Percentiles rank a stretch among this genome's conserved stretches.
Conservation (phyloP, 495 filamentous ascomycete species). For the Hypoxylon crocopeplum region DNA sequence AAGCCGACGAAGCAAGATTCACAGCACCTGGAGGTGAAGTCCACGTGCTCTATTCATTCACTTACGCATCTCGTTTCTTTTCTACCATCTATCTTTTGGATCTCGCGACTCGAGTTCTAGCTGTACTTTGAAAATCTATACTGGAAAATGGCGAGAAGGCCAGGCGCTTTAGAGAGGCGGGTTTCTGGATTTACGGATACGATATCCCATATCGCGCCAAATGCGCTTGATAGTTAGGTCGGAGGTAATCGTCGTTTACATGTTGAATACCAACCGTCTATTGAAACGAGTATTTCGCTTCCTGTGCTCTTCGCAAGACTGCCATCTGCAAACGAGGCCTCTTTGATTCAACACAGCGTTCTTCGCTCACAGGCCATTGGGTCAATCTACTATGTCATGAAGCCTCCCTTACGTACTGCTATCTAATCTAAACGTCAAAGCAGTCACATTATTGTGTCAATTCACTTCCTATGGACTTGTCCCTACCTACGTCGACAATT, state of each 20-base stretch:
- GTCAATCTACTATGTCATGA: neutral
- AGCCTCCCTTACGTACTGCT: neutral
- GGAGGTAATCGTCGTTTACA: constrained; percentile 13
- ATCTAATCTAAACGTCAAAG: too few relatives aligned
- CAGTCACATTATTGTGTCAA: too few relatives aligned
- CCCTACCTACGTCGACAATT: too few relatives aligned
- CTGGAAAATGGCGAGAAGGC: constrained; percentile 1
- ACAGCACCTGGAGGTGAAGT: constrained; percentile 60
- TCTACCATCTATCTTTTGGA: constrained; percentile 14
- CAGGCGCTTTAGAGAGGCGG: constrained; percentile 20
- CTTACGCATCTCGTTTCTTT: constrained; percentile 20
- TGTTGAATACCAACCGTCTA: constrained; percentile 7
- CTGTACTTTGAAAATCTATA: constrained; percentile 26
- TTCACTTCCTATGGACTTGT: too few relatives aligned
- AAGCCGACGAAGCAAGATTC: constrained; percentile 53
- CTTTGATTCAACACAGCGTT: too few relatives aligned
- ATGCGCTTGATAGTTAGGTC: constrained; percentile 31
- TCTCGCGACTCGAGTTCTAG: constrained; percentile 12
- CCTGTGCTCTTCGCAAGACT: neutral
- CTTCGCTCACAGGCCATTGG: too few relatives aligned
- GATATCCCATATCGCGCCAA: constrained; percentile 37
- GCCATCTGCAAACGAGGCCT: neutral
- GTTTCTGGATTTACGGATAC: constrained; percentile 12
- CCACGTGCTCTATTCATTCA: constrained; percentile 25
- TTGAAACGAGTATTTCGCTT: constrained; percentile 1